Evolutionary conservation across 2,329 filamentous ascomycete genomes (phyloP), one percentile per base, ranked within the genome.

Genomic region (Aspergillus tanneri): DNA sequence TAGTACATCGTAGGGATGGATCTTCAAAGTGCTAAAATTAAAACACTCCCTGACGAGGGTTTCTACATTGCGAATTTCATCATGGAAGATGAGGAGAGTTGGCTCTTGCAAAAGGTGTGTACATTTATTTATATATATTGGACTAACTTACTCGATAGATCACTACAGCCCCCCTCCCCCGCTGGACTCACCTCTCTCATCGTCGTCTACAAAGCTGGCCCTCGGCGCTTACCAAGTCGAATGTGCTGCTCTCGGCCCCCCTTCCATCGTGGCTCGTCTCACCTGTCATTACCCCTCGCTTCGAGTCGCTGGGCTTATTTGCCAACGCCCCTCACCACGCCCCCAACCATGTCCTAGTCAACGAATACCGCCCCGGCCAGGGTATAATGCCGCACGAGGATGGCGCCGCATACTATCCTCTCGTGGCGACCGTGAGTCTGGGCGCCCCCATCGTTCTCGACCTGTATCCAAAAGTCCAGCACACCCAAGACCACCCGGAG

Each of bases 351-450:
- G 89, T 95, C 37, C 77, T 97, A 28, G 84, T 97, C 59, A 99
- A 99, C 64, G 91, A 96, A 68, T 99, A 97, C 68, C 78, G 79
- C 1, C 83, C 88, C 0, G 89, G 88, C 2, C 82, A 96, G 54
- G 92, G 92, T n/a, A 97, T 97, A 57, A 95, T 96, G 88, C 85
- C 91, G 38, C 92, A 97, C 68, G 93, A 96, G 76, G 92, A 99
- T 67, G 93, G 92, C 2, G 74, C 81, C 7, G 89, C 92, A 8
- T 99, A 99, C 66, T 81, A 87, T 64, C 87, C 87, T 1, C 83
- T 95, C 11, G 92, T 96, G 10, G 93, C 90, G 55, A 97, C 93
- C 2, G 85, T 97, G 54, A 95, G 89, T 71, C 73, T 99, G 6
- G 89, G 89, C 0, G 82, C 83, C 8, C 82, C 82, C 39, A 75